Base-by-base conservation (phyloP, 2,329 filamentous ascomycete genomes). In the Fusarium citri region DNA sequence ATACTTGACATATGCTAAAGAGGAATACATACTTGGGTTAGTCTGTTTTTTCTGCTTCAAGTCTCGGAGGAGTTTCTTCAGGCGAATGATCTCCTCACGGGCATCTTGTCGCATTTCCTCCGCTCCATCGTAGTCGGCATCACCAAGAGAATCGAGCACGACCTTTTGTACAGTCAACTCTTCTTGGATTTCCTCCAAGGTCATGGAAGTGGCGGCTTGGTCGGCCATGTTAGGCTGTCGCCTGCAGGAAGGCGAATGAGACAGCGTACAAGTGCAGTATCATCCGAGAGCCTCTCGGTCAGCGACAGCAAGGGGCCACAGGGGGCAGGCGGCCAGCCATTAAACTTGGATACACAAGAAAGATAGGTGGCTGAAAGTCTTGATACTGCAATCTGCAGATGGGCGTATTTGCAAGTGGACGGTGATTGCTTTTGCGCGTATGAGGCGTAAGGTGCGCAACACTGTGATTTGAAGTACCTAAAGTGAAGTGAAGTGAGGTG, bases 141-240 rank as follows among this genome's bases (percentile, higher is more conserved):
- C 65, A 22, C 65, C 41, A n/a, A 86, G 78, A 3, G 83, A 85
- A 10, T 73, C 68, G 5, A 86, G 76, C 22, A 86, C 78, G 51
- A 82, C 81, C 48, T 76, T 76, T 62, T 84, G 80, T 22, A 84
- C 77, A 31, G 71, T 76, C 64, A 86, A 73, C 58, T 85, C 83
- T 49, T 84, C 81, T 20, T 68, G 68, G 22, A 85, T 69, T 20
- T 72, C 74, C 48, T 76, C 71, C 20, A 78, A 49, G 12, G 58
- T 68, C 59, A 68, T 66, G 20, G 68, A 50, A 47, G 26, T 73
- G 67, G 34, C 45, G 51, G 56, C 59, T 47, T 63, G 45, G 45
- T 66, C 49, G 49, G 64, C 68, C 72, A 66, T 71, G 25, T 43
- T 69, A 55, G 22, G 43, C 47, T 55, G 48, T 42, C 48, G 57